phyloP scores from a whole-genome alignment of 169 alveolate species.

The Plasmodium gonderi region DNA sequence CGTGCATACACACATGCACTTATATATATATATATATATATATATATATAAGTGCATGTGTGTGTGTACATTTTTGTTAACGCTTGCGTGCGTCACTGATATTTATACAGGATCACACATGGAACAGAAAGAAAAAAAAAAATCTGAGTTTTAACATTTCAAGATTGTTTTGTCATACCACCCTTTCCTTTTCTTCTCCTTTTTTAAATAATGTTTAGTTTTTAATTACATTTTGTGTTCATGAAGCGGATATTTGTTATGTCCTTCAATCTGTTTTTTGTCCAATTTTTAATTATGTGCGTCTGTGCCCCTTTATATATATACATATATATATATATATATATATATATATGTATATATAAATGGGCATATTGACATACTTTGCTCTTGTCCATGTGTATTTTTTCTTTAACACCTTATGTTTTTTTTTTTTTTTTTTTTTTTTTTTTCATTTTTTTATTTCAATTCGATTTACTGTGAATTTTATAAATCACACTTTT shows the following conservation, averaged over 20 bases:
- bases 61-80: neutral
- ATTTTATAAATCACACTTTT: neutral
- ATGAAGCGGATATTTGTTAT: slow-evolving; percentile 51
- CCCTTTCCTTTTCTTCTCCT: slow-evolving; percentile 1
- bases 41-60: neutral
- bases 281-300: slow-evolving; percentile 53
- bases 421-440: neutral
- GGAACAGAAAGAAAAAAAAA: neutral
- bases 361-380: neutral
- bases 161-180: slow-evolving; percentile 12
- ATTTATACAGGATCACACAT: neutral
- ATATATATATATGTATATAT: slow-evolving; percentile 37
- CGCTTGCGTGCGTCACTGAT: neutral
- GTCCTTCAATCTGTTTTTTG: slow-evolving; percentile 31
- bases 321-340: slow-evolving; percentile 14
- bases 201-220: slow-evolving; percentile 50
- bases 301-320: neutral
- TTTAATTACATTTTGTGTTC: slow-evolving; percentile 53
- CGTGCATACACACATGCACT: neutral
- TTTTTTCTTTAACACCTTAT: neutral
- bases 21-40: too few species aligned
- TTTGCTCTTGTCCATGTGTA: neutral
- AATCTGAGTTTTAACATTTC: neutral
- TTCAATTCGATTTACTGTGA: neutral
- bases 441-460: neutral